Conservation (phyloP, 148 eudicot species). For the Fagopyrum tataricum region DNA sequence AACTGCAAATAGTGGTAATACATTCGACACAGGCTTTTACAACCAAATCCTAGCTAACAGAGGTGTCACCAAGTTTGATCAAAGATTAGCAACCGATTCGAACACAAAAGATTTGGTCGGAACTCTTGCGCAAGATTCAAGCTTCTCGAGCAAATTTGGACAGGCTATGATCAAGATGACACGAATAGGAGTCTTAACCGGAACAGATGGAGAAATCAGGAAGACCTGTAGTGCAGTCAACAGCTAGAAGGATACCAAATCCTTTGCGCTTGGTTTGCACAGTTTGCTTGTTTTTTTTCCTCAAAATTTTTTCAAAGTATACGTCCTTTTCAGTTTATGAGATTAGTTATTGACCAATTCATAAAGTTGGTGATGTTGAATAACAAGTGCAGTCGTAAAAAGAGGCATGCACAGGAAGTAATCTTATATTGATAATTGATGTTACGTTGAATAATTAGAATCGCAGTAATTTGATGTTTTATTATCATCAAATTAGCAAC, state of each 20-base stretch:
- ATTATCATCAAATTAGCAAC: no score
- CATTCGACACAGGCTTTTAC: slow-evolving; percentile 20
- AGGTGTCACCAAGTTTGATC: slow-evolving; percentile 19
- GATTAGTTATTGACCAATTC: background rate
- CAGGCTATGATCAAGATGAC: slow-evolving; percentile 22
- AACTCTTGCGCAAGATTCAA: slow-evolving; percentile 1
- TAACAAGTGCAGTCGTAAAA: no score
- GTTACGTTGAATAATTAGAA: no score
- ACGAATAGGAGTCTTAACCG: slow-evolving; percentile 12
- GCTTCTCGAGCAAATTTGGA: slow-evolving; percentile 16
- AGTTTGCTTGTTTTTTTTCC: no score
- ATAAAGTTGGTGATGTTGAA: no score
- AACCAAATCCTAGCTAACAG: slow-evolving; percentile 13
- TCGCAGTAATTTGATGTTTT: no score
- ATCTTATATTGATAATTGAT: no score
- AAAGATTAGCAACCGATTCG: slow-evolving; percentile 17
- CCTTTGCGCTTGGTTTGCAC: background rate
- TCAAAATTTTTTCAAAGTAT: background rate
- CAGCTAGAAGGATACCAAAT: background rate
- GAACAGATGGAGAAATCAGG: slow-evolving; percentile 19
- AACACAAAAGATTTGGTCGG: background rate
- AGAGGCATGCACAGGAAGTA: no score
- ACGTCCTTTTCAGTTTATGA: background rate
- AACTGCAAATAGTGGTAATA: slow-evolving; percentile 9
- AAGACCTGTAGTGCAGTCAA: slow-evolving; percentile 12